Evolutionary conservation across 2,329 filamentous ascomycete genomes (phyloP).

Genomic region (Fusarium nurragi): DNA sequence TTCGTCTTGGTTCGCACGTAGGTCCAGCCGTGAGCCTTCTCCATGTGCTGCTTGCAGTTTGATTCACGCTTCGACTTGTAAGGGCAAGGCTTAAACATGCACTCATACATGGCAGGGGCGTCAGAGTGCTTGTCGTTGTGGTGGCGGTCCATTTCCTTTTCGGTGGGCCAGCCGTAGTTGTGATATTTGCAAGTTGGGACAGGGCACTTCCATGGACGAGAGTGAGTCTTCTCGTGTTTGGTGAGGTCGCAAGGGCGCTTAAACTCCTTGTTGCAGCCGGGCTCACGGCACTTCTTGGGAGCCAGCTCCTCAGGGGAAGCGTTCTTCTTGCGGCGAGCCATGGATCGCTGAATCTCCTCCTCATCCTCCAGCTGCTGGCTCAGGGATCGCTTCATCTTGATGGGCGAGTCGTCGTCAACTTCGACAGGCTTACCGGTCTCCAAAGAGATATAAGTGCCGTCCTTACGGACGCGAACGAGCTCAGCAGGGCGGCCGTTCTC

Average conservation of each 20-base stretch:
- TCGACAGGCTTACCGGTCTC: slow-evolving; percentile 74
- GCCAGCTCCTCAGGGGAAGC: slow-evolving; percentile 85
- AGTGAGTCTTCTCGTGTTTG: slow-evolving; percentile 98
- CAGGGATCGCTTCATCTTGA: slow-evolving; percentile 71
- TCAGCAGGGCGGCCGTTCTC: slow-evolving; percentile 85
- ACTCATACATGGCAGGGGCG: slow-evolving; percentile 83
- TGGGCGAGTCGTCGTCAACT: slow-evolving; percentile 59
- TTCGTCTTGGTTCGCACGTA: slow-evolving; percentile 95
- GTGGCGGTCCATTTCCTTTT: slow-evolving; percentile 97
- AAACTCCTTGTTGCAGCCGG: slow-evolving; percentile 88
- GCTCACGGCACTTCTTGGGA: slow-evolving; percentile 78
- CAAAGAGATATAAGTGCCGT: slow-evolving; percentile 82
- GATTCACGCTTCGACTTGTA: slow-evolving; percentile 96
- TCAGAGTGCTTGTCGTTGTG: slow-evolving; percentile 94
- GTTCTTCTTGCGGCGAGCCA: slow-evolving; percentile 96
- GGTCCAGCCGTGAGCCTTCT: slow-evolving; percentile 92
- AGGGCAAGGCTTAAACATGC: slow-evolving; percentile 82
- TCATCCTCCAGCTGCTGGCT: slow-evolving; percentile 79
- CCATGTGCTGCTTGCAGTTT: slow-evolving; percentile 99
- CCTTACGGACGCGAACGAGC: slow-evolving; percentile 82
- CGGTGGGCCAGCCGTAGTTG: slow-evolving; percentile 90
- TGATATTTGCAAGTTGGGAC: slow-evolving; percentile 87
- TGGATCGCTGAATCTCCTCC: slow-evolving; percentile 85
- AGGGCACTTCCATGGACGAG: slow-evolving; percentile 93
- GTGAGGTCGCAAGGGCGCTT: slow-evolving; percentile 97